phyloP scores from a whole-genome alignment of 1,284 basidiomycete species.

The Acaromyces ingoldii region DNA sequence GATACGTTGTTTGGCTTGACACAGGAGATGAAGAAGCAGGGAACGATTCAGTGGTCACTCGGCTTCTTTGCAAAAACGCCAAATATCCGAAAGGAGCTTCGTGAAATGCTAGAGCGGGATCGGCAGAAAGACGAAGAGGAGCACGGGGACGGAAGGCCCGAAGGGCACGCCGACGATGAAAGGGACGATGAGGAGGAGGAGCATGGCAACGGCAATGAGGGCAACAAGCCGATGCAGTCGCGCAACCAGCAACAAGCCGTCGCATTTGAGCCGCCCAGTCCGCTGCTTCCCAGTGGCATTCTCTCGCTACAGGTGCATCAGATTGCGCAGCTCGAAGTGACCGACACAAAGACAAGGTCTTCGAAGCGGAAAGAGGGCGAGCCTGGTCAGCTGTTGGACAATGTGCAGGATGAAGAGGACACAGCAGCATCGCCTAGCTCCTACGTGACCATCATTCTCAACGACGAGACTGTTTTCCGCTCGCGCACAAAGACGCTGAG shows the following conservation, averaged over 20 bases:
- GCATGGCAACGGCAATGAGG: not conserved
- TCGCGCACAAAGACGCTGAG: constrained; percentile 54
- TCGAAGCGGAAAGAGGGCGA: constrained; percentile 16
- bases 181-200: not conserved
- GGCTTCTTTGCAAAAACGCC: constrained; percentile 27
- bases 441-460: constrained; percentile 53
- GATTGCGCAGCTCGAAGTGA: constrained; percentile 48
- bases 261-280: constrained; percentile 25
- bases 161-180: not conserved
- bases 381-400: constrained; percentile 26
- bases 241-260: constrained; percentile 10
- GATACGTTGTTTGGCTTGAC: constrained; percentile 18
- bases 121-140: not conserved
- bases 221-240: constrained; percentile 1
- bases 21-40: constrained; percentile 33
- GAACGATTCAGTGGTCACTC: constrained; percentile 19
- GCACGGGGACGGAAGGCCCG: not conserved
- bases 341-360: constrained; percentile 38
- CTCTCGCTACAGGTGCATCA: constrained; percentile 34
- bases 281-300: constrained; percentile 20
- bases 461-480: constrained; percentile 54
- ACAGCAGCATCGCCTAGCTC: constrained; percentile 37
- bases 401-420: constrained; percentile 22
- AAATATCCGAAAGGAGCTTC: constrained; percentile 5
- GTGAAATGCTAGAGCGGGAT: not conserved